phyloP scores from a whole-genome alignment of 2,329 filamentous ascomycete genomes.

The Hawksworthiomyces lignivorus region DNA sequence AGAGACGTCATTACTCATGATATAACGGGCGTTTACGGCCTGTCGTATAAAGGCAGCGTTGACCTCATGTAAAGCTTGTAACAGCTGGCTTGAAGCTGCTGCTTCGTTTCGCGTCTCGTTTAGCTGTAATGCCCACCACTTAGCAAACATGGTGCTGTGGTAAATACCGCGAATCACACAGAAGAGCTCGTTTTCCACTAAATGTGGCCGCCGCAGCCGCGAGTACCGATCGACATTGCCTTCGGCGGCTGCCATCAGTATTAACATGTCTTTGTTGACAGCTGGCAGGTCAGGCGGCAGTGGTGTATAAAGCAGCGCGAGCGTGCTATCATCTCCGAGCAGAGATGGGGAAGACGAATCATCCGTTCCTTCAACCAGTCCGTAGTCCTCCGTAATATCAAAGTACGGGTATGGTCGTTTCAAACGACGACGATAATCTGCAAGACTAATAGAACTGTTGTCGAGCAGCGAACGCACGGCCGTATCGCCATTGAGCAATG shows the following conservation, averaged over 20 bases:
- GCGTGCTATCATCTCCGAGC: slow-evolving; percentile 5
- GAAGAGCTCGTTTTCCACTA: slow-evolving; percentile 18
- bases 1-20: slow-evolving; percentile 6
- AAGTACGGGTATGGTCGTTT: too few species aligned
- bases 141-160: slow-evolving; percentile 28
- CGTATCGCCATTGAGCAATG: slow-evolving; percentile 26
- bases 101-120: too few species aligned
- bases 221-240: slow-evolving; percentile 32
- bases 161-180: slow-evolving; percentile 28
- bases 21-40: slow-evolving; percentile 5
- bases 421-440: too few species aligned
- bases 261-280: slow-evolving; percentile 29
- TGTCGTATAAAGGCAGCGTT: too few species aligned
- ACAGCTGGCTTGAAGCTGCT: too few species aligned
- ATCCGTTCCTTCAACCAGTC: too few species aligned
- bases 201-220: slow-evolving; percentile 24
- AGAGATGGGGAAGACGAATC: too few species aligned
- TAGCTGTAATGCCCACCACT: slow-evolving; percentile 24
- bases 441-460: too few species aligned
- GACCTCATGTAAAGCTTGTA: too few species aligned
- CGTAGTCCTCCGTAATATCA: slow-evolving; percentile 27
- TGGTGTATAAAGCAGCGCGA: slow-evolving; percentile 21
- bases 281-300: slow-evolving; percentile 28
- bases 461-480: slow-evolving; percentile 25
- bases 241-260: slow-evolving; percentile 28